These are phyloP conservation scores for Oryza glaberrima DNA, from an alignment of 176 grass and related monocot genomes.

Conservation along the genomic window DNA sequence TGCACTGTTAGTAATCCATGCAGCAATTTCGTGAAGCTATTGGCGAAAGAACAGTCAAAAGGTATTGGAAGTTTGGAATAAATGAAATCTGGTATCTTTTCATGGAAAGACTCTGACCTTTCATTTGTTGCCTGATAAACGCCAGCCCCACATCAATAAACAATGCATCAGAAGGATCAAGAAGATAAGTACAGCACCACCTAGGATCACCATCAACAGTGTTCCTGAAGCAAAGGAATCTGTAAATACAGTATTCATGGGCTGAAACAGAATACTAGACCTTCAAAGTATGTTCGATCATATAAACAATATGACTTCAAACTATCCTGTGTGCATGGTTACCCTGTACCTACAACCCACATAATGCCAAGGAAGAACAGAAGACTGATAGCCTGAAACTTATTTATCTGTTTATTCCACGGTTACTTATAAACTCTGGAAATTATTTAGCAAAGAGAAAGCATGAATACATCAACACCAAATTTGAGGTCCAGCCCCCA, in stretches of 20 bases:
- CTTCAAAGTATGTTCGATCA: slow-evolving; percentile 8
- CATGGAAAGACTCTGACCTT: slow-evolving; percentile 54
- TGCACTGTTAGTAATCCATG: slow-evolving; percentile 9
- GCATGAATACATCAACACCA: slow-evolving; percentile 17
- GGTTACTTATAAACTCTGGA: not conserved
- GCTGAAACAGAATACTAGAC: slow-evolving; percentile 23
- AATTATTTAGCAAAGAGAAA: slow-evolving; percentile 22
- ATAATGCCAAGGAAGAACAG: not conserved
- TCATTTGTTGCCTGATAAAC: slow-evolving; percentile 87
- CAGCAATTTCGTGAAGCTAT: slow-evolving; percentile 35
- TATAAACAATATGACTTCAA: not conserved
- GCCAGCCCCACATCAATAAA: slow-evolving; percentile 89
- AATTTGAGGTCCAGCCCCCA: not conserved
- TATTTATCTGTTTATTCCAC: slow-evolving; percentile 11
- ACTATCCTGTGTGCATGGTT: not conserved
- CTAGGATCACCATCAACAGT: slow-evolving; percentile 83
- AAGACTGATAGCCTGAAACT: not conserved
- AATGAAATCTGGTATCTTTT: slow-evolving; percentile 32
- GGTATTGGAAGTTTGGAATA: slow-evolving; percentile 25
- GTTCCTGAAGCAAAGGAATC: slow-evolving; percentile 73
- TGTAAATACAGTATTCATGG: slow-evolving; percentile 19
- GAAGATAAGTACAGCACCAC: slow-evolving; percentile 97
- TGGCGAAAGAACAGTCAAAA: not conserved
- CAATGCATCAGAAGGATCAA: slow-evolving; percentile 89
- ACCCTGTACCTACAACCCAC: not conserved